Percentiles rank a stretch among this genome's conserved stretches.
Evolutionary conservation across 495 filamentous ascomycete species (phyloP).

Genomic region (Xylaria nigripes): DNA sequence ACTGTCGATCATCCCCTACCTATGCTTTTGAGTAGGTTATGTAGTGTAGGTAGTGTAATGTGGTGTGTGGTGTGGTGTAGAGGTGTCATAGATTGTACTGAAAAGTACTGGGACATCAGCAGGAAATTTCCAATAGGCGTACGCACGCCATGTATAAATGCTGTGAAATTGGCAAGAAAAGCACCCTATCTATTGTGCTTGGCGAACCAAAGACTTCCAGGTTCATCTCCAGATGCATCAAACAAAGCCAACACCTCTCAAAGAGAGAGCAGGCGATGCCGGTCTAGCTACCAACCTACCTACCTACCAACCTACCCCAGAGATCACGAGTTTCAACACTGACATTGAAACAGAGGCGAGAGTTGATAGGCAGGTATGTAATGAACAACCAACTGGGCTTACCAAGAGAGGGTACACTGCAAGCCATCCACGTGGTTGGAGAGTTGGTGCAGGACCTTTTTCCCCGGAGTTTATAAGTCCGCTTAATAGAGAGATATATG

Average conservation of each 20-base stretch:
- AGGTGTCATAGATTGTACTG: too few relatives aligned
- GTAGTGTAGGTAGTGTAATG: background rate
- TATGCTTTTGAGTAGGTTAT: background rate
- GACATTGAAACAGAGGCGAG: background rate
- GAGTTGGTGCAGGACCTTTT: background rate
- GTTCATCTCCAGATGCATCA: background rate
- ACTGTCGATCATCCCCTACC: background rate
- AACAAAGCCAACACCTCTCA: background rate
- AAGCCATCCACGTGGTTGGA: constrained; percentile 11
- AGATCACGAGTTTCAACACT: background rate
- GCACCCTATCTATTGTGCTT: background rate
- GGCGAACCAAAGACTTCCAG: background rate
- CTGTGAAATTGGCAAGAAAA: background rate
- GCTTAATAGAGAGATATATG: background rate
- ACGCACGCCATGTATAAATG: background rate
- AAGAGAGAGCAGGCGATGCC: background rate
- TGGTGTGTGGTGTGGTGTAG: too few relatives aligned
- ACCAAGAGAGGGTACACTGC: constrained; percentile 1
- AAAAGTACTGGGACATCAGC: background rate
- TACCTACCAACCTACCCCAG: background rate
- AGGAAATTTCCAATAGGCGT: background rate
- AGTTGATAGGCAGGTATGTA: background rate
- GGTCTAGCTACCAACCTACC: too few relatives aligned
- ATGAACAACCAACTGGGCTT: background rate
- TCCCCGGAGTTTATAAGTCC: constrained; percentile 4